Conservation (phyloP, 257 asterid genomes). For the Ballota nigra region DNA sequence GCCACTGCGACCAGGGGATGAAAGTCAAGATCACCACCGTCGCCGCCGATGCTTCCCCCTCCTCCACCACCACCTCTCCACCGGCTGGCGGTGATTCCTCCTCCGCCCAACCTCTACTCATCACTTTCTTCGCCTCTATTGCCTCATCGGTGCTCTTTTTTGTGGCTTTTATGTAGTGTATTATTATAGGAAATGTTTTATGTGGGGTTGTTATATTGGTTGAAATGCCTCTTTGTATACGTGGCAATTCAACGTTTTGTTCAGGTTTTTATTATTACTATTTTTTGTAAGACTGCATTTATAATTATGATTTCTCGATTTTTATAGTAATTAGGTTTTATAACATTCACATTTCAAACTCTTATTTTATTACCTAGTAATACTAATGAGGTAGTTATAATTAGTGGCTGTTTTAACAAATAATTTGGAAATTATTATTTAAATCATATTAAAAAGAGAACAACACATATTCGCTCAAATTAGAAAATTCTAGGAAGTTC, state of each 20-base stretch:
- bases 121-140: slow-evolving; percentile 16
- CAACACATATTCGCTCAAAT: no score
- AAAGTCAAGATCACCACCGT: slow-evolving; percentile 70
- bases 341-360: no score
- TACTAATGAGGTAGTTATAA: no score
- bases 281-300: background rate
- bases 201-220: background rate
- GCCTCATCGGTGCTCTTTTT: slow-evolving; percentile 8
- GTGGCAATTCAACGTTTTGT: slow-evolving; percentile 16
- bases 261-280: background rate
- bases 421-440: no score
- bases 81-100: slow-evolving; percentile 14
- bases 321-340: no score
- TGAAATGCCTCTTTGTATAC: slow-evolving; percentile 1
- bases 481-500: no score
- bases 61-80: slow-evolving; percentile 34
- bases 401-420: no score
- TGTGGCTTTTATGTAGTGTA: slow-evolving; percentile 20
- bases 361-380: no score
- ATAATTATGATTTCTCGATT: no score
- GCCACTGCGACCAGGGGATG: slow-evolving; percentile 79
- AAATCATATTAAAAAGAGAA: no score
- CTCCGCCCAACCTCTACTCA: background rate
- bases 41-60: slow-evolving; percentile 38
- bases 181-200: background rate